Percentiles rank a stretch among this genome's conserved stretches.
phyloP scores from a whole-genome alignment of 2,329 filamentous ascomycete genomes.

The Trichophyton mentagrophytes region DNA sequence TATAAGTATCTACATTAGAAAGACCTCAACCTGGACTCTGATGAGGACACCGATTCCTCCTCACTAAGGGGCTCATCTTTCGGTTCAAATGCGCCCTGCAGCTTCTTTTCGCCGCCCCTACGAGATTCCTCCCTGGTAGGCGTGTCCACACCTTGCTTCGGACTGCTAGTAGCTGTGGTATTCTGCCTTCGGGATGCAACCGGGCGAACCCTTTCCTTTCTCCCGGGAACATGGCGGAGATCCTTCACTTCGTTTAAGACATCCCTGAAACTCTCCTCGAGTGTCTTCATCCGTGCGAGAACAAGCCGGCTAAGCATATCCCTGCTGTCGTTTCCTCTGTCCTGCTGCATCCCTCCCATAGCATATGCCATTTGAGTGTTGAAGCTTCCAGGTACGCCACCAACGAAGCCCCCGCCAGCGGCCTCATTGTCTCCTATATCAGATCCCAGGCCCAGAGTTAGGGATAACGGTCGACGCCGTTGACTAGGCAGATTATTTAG shows the following conservation, averaged over 20 bases:
- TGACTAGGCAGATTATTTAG: slow-evolving; percentile 29
- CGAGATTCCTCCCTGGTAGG: not conserved
- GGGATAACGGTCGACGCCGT: slow-evolving; percentile 43
- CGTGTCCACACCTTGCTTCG: not conserved
- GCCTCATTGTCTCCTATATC: slow-evolving; percentile 55
- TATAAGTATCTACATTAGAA: not conserved
- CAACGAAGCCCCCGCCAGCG: slow-evolving; percentile 48
- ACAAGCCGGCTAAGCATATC: slow-evolving; percentile 68
- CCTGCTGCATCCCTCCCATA: slow-evolving; percentile 43
- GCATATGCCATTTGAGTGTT: slow-evolving; percentile 69
- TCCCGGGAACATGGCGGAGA: slow-evolving; percentile 33
- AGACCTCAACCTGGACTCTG: slow-evolving; percentile 3
- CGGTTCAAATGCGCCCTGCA: not conserved
- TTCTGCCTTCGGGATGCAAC: not conserved
- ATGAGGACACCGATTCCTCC: not conserved
- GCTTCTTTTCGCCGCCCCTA: not conserved
- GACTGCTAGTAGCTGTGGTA: not conserved
- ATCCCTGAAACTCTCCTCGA: slow-evolving; percentile 82
- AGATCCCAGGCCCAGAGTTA: slow-evolving; percentile 61
- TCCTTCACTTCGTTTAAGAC: slow-evolving; percentile 70
- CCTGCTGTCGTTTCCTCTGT: slow-evolving; percentile 41
- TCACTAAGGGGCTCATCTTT: slow-evolving; percentile 1
- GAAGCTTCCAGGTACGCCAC: slow-evolving; percentile 57
- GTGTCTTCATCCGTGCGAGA: slow-evolving; percentile 77
- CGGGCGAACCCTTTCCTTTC: slow-evolving; percentile 2